Conservation (phyloP, 768 basidiomycete genomes). For the Gautieria morchelliformis region DNA sequence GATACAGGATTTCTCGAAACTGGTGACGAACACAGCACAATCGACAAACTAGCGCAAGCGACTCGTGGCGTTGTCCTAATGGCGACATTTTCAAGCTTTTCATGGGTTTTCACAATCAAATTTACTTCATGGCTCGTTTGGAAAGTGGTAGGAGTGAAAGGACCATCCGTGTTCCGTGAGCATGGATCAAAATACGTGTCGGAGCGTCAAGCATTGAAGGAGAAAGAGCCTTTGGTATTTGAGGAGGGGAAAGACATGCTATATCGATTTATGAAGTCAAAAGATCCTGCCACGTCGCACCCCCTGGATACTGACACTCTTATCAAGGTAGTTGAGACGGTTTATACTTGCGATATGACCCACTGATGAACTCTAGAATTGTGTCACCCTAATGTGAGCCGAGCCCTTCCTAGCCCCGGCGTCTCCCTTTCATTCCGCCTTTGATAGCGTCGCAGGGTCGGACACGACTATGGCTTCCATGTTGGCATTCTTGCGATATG, state of each 20-base stretch:
- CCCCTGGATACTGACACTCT: neutral
- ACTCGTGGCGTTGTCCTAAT: neutral
- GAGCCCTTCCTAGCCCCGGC: neutral
- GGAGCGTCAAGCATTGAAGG: neutral
- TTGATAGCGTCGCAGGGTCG: conserved; percentile 3
- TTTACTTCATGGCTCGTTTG: neutral
- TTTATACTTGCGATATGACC: neutral
- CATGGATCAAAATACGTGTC: neutral
- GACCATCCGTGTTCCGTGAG: neutral
- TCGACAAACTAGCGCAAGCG: no score
- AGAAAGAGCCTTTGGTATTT: neutral
- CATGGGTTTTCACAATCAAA: neutral
- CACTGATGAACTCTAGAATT: neutral
- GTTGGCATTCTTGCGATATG: neutral
- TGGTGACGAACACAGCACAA: no score
- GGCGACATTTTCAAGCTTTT: neutral
- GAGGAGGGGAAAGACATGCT: conserved; percentile 7
- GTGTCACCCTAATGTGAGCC: neutral
- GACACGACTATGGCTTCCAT: conserved; percentile 2
- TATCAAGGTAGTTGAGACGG: neutral
- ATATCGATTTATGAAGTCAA: conserved; percentile 4
- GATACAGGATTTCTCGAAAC: no score
- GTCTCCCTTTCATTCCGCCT: neutral
- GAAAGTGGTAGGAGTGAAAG: neutral
- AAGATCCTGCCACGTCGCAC: neutral